A percentile compares a stretch with the other conserved stretches of the same genome.
phyloP scores from a whole-genome alignment of 805 yeast species.

The Komagataella populi region DNA sequence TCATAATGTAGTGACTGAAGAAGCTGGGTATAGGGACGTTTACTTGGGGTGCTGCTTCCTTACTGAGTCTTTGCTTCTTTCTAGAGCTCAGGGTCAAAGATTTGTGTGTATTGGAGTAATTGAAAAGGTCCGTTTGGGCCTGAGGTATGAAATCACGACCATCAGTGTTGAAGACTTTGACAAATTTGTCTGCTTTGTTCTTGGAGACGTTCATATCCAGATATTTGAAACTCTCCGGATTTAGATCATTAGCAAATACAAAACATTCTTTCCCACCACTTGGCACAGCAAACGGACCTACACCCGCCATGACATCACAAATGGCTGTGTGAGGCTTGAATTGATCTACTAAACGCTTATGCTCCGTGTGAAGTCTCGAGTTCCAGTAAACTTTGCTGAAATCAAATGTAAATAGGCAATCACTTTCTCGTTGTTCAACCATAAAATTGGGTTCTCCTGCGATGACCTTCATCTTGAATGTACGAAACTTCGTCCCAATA shows the following conservation, averaged over 20 bases:
- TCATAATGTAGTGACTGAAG: slow-evolving; percentile 78
- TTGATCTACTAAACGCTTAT: slow-evolving; percentile 55
- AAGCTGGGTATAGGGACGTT: slow-evolving; percentile 33
- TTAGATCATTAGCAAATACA: slow-evolving; percentile 86
- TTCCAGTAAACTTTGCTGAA: slow-evolving; percentile 96
- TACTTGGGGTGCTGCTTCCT: slow-evolving; percentile 9
- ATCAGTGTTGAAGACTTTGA: slow-evolving; percentile 56
- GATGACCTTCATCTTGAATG: slow-evolving; percentile 85
- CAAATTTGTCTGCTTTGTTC: slow-evolving; percentile 52
- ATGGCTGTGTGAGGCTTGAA: slow-evolving; percentile 56
- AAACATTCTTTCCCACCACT: slow-evolving; percentile 76
- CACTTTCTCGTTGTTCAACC: slow-evolving; percentile 81
- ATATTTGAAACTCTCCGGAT: slow-evolving; percentile 73
- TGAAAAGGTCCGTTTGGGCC: slow-evolving; percentile 23
- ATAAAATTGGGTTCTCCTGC: slow-evolving; percentile 71
- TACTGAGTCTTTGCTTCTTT: slow-evolving; percentile 15
- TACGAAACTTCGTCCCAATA: slow-evolving; percentile 79
- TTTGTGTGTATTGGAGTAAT: slow-evolving; percentile 2
- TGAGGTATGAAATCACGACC: slow-evolving; percentile 69
- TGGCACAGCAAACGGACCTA: slow-evolving; percentile 96
- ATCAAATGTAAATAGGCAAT: slow-evolving; percentile 77
- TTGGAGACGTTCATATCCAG: slow-evolving; percentile 46
- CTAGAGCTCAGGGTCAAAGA: slow-evolving; percentile 33
- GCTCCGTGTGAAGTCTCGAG: slow-evolving; percentile 88
- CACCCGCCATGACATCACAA: slow-evolving; percentile 96